Conservation (phyloP, 345 rosid genomes). For the Moricandia arvensis region DNA sequence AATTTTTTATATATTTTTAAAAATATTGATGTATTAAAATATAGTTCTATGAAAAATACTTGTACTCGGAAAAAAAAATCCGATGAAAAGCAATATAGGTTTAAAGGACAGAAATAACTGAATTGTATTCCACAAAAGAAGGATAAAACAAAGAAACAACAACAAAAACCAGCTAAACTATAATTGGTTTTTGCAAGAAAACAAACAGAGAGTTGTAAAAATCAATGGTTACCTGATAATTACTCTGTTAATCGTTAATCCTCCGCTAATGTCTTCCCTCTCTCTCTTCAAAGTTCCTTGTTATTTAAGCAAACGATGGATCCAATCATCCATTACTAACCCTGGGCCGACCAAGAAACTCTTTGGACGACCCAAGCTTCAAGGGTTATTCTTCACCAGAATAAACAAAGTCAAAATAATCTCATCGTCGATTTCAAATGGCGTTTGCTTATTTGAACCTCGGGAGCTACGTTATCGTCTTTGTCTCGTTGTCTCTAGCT, state of each 20-base stretch:
- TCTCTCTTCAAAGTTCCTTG: constrained; percentile 25
- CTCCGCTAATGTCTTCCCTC: constrained; percentile 18
- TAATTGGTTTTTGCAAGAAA: constrained; percentile 28
- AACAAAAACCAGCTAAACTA: constrained; percentile 24
- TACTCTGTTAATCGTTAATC: constrained; percentile 36
- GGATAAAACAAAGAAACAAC: constrained; percentile 23
- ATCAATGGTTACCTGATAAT: constrained; percentile 28
- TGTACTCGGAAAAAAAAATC: no score
- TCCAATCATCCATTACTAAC: constrained; percentile 23
- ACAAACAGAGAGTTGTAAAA: constrained; percentile 18
- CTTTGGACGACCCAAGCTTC: constrained; percentile 33
- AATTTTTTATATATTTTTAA: no score
- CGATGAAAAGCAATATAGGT: background rate
- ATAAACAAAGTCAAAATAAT: background rate
- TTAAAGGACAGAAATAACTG: constrained; percentile 22
- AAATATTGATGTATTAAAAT: no score
- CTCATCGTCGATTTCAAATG: constrained; percentile 17
- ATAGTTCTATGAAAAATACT: no score
- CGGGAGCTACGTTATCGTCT: constrained; percentile 20
- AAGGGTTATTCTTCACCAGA: constrained; percentile 31
- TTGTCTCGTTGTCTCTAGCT: constrained; percentile 23
- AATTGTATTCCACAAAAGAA: constrained; percentile 32
- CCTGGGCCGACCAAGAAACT: constrained; percentile 39
- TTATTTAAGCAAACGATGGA: constrained; percentile 33
- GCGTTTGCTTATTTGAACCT: constrained; percentile 20